phyloP scores from a whole-genome alignment of 768 basidiomycete genomes.

The Tephrocybe rancida region DNA sequence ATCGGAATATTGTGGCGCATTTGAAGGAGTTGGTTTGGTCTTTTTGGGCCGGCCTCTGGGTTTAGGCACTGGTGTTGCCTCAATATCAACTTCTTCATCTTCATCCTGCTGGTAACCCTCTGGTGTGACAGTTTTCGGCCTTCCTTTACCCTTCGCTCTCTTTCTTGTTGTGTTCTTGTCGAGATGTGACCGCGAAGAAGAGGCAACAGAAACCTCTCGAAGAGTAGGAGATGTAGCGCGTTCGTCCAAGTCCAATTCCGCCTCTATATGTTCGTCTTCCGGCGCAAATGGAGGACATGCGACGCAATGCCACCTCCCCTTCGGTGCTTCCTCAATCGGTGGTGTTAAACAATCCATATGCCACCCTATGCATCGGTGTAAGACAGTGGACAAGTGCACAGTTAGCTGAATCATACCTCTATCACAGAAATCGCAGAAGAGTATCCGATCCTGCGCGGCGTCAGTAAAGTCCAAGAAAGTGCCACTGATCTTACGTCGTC shows the following conservation, averaged over 20 bases:
- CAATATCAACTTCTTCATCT: constrained; percentile 29
- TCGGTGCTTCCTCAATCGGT: constrained; percentile 68
- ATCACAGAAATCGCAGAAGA: constrained; percentile 96
- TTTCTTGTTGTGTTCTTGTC: constrained; percentile 11
- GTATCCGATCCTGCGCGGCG: constrained; percentile 61
- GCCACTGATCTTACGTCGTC: constrained; percentile 71
- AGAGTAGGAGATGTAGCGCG: constrained; percentile 11
- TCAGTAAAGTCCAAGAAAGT: constrained; percentile 14
- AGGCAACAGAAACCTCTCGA: constrained; percentile 45
- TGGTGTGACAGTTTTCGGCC: constrained; percentile 32
- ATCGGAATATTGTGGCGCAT: constrained; percentile 21
- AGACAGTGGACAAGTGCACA: constrained; percentile 10
- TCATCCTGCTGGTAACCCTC: constrained; percentile 37
- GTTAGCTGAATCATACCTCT: constrained; percentile 54
- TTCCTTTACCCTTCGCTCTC: constrained; percentile 30
- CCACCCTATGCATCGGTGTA: constrained; percentile 57
- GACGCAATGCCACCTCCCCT: constrained; percentile 81
- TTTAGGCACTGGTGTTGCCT: constrained; percentile 22
- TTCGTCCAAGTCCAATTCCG: constrained; percentile 10
- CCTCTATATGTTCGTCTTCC: constrained; percentile 17
- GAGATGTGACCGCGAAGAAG: constrained; percentile 34
- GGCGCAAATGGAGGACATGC: constrained; percentile 45
- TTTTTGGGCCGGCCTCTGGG: constrained; percentile 25
- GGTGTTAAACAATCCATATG: constrained; percentile 82
- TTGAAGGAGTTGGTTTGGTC: constrained; percentile 22